phyloP scores from a whole-genome alignment of 805 yeast genomes.

The Ogataea allantospora region DNA sequence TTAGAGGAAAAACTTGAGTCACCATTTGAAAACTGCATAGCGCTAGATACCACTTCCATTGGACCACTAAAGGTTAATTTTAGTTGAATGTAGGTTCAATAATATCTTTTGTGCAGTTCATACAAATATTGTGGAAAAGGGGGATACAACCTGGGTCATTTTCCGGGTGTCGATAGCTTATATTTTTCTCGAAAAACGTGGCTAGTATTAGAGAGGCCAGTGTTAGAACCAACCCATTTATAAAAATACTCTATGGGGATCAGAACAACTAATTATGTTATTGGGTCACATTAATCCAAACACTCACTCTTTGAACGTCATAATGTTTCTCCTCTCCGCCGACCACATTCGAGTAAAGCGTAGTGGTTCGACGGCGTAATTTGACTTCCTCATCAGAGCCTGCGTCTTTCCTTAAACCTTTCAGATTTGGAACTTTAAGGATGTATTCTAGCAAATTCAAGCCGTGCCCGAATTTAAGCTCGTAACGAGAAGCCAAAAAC shows the following conservation, averaged over 20 bases:
- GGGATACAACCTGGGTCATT: too few species aligned
- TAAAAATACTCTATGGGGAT: too few species aligned
- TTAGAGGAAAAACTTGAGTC: conserved; percentile 11
- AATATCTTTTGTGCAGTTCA: too few species aligned
- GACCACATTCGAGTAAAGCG: conserved; percentile 4
- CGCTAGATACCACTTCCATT: conserved; percentile 10
- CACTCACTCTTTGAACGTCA: conserved; percentile 34
- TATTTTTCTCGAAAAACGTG: too few species aligned
- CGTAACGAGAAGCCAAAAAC: conserved; percentile 39
- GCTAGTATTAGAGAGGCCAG: too few species aligned
- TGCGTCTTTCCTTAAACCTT: background rate
- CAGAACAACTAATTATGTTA: too few species aligned
- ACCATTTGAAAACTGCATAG: conserved; percentile 7
- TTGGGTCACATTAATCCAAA: conserved; percentile 42
- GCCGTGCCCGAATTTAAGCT: conserved; percentile 46
- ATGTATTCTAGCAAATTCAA: conserved; percentile 44
- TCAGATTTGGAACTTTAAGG: conserved; percentile 25
- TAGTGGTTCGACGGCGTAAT: conserved; percentile 14
- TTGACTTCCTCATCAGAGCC: conserved; percentile 13
- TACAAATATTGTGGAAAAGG: too few species aligned
- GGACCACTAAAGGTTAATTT: conserved; percentile 18
- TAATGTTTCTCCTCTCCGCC: conserved; percentile 15
- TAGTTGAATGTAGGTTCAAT: conserved; percentile 1
- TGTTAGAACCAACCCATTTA: too few species aligned
- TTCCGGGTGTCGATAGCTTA: background rate